Base-by-base conservation (phyloP, 2,329 filamentous ascomycete genomes). In the Trichoderma sp. region DNA sequence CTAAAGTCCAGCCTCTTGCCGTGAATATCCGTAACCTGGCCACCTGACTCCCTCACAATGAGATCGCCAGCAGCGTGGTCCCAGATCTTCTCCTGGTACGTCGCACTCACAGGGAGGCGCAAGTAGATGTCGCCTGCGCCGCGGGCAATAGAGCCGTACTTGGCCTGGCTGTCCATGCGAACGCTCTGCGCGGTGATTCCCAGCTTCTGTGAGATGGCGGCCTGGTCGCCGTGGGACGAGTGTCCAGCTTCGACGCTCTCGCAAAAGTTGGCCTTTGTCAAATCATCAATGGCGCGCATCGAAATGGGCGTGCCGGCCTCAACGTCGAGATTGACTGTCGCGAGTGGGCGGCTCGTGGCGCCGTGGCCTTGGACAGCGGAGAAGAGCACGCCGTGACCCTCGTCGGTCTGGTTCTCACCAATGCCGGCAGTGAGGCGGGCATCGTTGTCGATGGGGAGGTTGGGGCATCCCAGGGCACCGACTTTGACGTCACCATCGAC, bases 41-140 rank as follows among this genome's bases (percentile, higher is more conserved):
- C 97, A 66, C 96, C 96, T 3, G 96, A 94, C 83, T 99, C 97
- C 71, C 95, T 88, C 53, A 98, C 96, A 76, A 99, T 95, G 72
- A 99, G 84, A 78, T 97, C 95, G 53, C 96, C 96, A 14, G 95
- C 96, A 21, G 96, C 96, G 81, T 99, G 96, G 80, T 99, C 96
- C 96, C 96, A 99, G 76, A 99, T 99, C 89, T 99, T 99, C 87
- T 99, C 96, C 81, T 97, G 90, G 84, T 99, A 99, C 69, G 92
- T 91, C 76, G 91, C 92, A 80, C 89, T 92, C 73, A 93, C 92
- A 4, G 96, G 96, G 72, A 99, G 84, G 69, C 97, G 89, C 72
- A 99, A 88, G 83, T 99, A 99, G 75, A 99, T 91, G 79, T 99
- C 96, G 64, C 95, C 96, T 6, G 95, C 94, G 60, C 96, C 96